These are phyloP conservation scores for Podospora pseudoanserina DNA, from an alignment of 495 filamentous ascomycete genomes.

Conservation along the genomic window DNA sequence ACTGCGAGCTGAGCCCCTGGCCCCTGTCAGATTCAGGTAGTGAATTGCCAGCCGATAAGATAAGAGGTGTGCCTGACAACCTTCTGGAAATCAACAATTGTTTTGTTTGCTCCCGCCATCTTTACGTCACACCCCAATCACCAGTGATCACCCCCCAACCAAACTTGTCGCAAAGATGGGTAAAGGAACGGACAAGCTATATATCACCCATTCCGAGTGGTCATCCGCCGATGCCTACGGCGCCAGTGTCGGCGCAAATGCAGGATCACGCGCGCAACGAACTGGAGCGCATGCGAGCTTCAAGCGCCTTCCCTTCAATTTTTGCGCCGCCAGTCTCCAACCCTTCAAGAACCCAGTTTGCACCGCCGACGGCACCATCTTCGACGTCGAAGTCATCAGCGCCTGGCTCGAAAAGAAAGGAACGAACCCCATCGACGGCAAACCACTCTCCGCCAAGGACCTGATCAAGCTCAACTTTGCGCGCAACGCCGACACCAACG, in stretches of 20 bases:
- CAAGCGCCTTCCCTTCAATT: conserved; percentile 93
- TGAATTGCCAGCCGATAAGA: background rate
- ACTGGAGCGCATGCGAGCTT: conserved; percentile 65
- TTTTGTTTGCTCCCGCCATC: background rate
- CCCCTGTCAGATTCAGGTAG: background rate
- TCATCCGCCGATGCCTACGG: conserved; percentile 82
- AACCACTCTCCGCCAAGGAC: conserved; percentile 71
- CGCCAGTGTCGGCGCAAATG: conserved; percentile 68
- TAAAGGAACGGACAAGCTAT: conserved; percentile 68
- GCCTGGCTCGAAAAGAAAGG: conserved; percentile 91
- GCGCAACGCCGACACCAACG: conserved; percentile 73
- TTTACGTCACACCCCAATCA: background rate
- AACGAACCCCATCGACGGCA: conserved; percentile 84
- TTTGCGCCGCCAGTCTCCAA: conserved; percentile 92
- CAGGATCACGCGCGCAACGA: conserved; percentile 49
- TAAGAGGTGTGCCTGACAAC: background rate
- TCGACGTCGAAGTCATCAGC: conserved; percentile 81
- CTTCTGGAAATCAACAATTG: conserved; percentile 5
- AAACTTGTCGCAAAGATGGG: conserved; percentile 33
- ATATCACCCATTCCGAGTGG: conserved; percentile 96
- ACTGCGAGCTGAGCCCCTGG: background rate
- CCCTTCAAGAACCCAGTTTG: conserved; percentile 86
- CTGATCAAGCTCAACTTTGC: conserved; percentile 87
- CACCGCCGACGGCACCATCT: conserved; percentile 71
- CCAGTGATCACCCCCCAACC: background rate